phyloP scores from a whole-genome alignment of 2,329 filamentous ascomycete species.

The Hortaea werneckii region DNA sequence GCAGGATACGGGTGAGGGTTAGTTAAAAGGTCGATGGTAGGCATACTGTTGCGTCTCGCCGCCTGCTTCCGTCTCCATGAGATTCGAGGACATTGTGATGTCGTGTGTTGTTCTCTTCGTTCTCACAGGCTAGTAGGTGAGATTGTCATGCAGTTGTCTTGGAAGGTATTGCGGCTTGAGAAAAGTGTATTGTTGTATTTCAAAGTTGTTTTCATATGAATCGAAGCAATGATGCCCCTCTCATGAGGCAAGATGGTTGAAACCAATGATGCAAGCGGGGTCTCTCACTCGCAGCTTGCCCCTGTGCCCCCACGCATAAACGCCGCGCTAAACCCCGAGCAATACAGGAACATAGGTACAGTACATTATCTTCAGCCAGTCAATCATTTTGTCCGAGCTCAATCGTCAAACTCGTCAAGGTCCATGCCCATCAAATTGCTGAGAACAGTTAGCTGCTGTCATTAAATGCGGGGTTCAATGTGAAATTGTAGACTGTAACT shows the following conservation, averaged over 20 bases:
- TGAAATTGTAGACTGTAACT: constrained; percentile 11
- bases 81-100: constrained; percentile 38
- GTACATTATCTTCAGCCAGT: too few relatives aligned
- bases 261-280: constrained; percentile 8
- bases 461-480: background rate
- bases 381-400: background rate
- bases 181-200: too few relatives aligned
- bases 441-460: constrained; percentile 6
- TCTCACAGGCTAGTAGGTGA: too few relatives aligned
- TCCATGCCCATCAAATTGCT: constrained; percentile 71
- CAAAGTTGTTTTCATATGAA: too few relatives aligned
- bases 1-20: background rate
- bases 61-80: constrained; percentile 50
- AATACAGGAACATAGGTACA: constrained; percentile 1
- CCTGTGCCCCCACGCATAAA: constrained; percentile 5
- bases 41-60: constrained; percentile 40
- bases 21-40: too few relatives aligned
- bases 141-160: too few relatives aligned
- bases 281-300: background rate
- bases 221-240: too few relatives aligned
- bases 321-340: constrained; percentile 19
- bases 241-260: background rate
- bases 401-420: constrained; percentile 33
- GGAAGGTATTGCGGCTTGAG: too few relatives aligned
- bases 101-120: background rate